Conservation (phyloP, 1,284 basidiomycete genomes). For the Boletellus deceptivus region DNA sequence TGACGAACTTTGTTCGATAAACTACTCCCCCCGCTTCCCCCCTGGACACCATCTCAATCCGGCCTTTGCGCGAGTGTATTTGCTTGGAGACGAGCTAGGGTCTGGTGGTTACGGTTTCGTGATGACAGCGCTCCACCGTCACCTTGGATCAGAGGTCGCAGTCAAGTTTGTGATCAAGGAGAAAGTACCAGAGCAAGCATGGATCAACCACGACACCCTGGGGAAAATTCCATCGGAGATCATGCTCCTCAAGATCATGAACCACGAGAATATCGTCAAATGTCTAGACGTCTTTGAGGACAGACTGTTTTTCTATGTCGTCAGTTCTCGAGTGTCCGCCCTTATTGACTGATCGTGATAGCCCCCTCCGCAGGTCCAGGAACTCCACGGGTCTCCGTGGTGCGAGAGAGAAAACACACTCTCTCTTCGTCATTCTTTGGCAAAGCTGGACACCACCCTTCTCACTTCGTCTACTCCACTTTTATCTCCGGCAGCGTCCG, state of each 20-base stretch:
- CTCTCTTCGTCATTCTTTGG: constrained; percentile 20
- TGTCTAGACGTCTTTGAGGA: constrained; percentile 87
- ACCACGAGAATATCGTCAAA: constrained; percentile 80
- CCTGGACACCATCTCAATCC: constrained; percentile 60
- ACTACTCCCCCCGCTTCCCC: constrained; percentile 61
- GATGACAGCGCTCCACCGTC: constrained; percentile 67
- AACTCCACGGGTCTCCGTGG: constrained; percentile 91
- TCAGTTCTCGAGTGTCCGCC: constrained; percentile 38
- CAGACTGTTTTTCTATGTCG: constrained; percentile 80
- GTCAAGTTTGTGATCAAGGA: constrained; percentile 92
- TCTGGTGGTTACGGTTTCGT: constrained; percentile 94
- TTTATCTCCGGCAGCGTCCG: constrained; percentile 54
- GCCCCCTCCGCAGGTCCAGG: constrained; percentile 72
- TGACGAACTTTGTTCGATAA: constrained; percentile 32
- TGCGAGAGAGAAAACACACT: constrained; percentile 35
- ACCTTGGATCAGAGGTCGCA: constrained; percentile 67
- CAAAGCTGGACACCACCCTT: constrained; percentile 32
- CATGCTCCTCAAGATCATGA: constrained; percentile 69
- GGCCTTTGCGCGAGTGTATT: constrained; percentile 66
- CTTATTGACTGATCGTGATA: constrained; percentile 2
- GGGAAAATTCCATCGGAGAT: constrained; percentile 79
- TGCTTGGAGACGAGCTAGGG: constrained; percentile 79
- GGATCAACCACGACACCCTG: constrained; percentile 65
- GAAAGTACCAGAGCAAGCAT: constrained; percentile 77
- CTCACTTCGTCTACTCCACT: constrained; percentile 48